Conservation (phyloP, 2,329 filamentous ascomycete genomes). For the Claviceps purpurea region DNA sequence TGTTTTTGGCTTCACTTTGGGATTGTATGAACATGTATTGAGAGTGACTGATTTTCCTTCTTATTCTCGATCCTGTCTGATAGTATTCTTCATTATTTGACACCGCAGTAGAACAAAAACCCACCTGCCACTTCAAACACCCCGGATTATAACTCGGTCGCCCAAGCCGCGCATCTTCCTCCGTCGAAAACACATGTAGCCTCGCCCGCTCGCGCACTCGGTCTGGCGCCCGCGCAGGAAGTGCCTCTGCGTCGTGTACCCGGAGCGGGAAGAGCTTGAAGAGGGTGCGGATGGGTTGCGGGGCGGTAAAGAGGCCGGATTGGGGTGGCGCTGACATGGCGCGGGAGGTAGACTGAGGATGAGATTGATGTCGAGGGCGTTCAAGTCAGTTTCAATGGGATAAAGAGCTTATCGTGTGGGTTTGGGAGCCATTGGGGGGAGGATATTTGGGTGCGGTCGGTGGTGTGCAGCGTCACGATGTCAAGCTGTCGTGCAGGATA, state of each 20-base stretch:
- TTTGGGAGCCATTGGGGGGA: no score
- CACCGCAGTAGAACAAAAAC: slow-evolving; percentile 14
- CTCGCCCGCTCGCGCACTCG: slow-evolving; percentile 33
- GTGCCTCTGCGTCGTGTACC: slow-evolving; percentile 60
- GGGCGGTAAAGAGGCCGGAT: slow-evolving; percentile 42
- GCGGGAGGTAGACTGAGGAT: not conserved
- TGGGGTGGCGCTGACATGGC: slow-evolving; percentile 6
- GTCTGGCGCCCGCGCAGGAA: slow-evolving; percentile 46
- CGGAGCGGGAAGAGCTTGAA: slow-evolving; percentile 75
- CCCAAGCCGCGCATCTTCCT: slow-evolving; percentile 45
- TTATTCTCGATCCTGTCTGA: no score
- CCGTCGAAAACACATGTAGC: slow-evolving; percentile 65
- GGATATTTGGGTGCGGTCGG: no score
- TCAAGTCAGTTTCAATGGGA: no score
- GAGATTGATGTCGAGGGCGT: no score
- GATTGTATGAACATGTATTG: not conserved
- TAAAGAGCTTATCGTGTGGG: no score
- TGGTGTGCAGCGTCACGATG: not conserved
- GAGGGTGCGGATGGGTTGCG: slow-evolving; percentile 62
- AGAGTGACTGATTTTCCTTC: not conserved
- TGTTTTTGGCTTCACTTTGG: not conserved
- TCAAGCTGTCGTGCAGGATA: not conserved
- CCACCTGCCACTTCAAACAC: slow-evolving; percentile 92
- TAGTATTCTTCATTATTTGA: not conserved
- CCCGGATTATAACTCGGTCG: slow-evolving; percentile 77